Conservation (phyloP, 2,329 filamentous ascomycete genomes). For the Sphaceloma murrayae region DNA sequence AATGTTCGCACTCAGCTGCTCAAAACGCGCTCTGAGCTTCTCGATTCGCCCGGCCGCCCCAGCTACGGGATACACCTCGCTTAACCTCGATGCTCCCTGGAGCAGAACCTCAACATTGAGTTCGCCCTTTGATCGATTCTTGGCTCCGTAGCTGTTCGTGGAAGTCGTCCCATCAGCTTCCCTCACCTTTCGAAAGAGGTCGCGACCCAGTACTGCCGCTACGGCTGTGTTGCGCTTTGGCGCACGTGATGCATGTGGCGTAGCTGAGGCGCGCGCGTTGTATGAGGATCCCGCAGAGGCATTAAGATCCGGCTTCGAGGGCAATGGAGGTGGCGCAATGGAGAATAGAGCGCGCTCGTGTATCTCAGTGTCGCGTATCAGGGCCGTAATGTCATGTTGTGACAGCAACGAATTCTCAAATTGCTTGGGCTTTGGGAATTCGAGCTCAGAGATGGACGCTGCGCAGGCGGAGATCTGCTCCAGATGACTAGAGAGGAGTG, state of each 20-base stretch:
- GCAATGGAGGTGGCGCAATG: conserved; percentile 58
- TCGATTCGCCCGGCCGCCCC: conserved; percentile 70
- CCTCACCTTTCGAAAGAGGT: conserved; percentile 73
- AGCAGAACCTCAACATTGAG: conserved; percentile 81
- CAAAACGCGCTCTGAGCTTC: conserved; percentile 59
- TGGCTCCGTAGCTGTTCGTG: conserved; percentile 28
- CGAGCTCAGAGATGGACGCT: conserved; percentile 39
- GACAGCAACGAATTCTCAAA: conserved; percentile 90
- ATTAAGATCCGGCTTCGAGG: conserved; percentile 31
- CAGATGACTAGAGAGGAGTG: conserved; percentile 40
- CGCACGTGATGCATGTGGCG: conserved; percentile 38
- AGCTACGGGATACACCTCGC: conserved; percentile 73
- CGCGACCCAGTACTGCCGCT: conserved; percentile 75
- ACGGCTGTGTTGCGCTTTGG: conserved; percentile 72
- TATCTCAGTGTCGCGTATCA: conserved; percentile 89
- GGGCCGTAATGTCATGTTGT: conserved; percentile 79
- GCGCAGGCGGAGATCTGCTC: conserved; percentile 43
- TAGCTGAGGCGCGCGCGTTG: conserved; percentile 29
- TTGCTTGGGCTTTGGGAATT: conserved; percentile 79
- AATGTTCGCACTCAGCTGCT: conserved; percentile 62
- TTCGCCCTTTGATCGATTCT: conserved; percentile 49
- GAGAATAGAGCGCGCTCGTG: conserved; percentile 95
- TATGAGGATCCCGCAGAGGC: conserved; percentile 27
- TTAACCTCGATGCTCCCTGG: conserved; percentile 79
- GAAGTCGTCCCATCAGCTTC: conserved; percentile 31